Percentiles rank a stretch among this genome's conserved stretches.
phyloP scores from a whole-genome alignment of 345 rosid species.

The Tarenaya hassleriana region DNA sequence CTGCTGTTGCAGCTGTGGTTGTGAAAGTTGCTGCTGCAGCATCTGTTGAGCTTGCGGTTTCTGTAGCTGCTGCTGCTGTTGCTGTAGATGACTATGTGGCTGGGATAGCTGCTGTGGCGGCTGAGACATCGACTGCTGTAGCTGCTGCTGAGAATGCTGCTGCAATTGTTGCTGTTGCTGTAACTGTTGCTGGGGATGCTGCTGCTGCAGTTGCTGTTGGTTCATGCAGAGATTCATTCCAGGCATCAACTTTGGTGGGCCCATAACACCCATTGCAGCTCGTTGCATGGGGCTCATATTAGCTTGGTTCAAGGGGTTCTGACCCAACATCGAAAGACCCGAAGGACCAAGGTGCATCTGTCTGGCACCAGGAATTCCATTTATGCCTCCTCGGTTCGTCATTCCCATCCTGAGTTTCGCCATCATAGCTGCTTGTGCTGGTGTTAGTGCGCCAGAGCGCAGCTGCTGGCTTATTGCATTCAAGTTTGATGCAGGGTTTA shows the following conservation, averaged over 20 bases:
- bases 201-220: constrained; percentile 51
- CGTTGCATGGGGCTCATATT: constrained; percentile 57
- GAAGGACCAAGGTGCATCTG: constrained; percentile 60
- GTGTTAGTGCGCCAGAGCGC: constrained; percentile 39
- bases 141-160: constrained; percentile 16
- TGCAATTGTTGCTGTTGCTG: constrained; percentile 34
- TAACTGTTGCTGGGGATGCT: constrained; percentile 38
- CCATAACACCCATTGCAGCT: constrained; percentile 62
- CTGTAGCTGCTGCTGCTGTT: constrained; percentile 32
- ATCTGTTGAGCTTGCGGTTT: constrained; percentile 32
- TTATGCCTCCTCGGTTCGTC: constrained; percentile 34
- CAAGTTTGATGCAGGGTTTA: constrained; percentile 43
- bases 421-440: constrained; percentile 28
- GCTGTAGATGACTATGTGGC: constrained; percentile 32
- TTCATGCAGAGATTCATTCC: constrained; percentile 62
- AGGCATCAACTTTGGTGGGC: constrained; percentile 73
- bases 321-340: constrained; percentile 54
- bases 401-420: constrained; percentile 33
- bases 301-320: constrained; percentile 45
- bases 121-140: constrained; percentile 33
- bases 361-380: constrained; percentile 59
- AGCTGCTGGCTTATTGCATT: constrained; percentile 54
- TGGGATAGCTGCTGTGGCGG: constrained; percentile 25
- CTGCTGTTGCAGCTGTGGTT: constrained; percentile 31
- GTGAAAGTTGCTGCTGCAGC: constrained; percentile 25